Percentiles rank a stretch among this genome's conserved stretches.
These are phyloP conservation scores for Torulaspora indica DNA, from an alignment of 805 yeast genomes.

Conservation along the genomic window DNA sequence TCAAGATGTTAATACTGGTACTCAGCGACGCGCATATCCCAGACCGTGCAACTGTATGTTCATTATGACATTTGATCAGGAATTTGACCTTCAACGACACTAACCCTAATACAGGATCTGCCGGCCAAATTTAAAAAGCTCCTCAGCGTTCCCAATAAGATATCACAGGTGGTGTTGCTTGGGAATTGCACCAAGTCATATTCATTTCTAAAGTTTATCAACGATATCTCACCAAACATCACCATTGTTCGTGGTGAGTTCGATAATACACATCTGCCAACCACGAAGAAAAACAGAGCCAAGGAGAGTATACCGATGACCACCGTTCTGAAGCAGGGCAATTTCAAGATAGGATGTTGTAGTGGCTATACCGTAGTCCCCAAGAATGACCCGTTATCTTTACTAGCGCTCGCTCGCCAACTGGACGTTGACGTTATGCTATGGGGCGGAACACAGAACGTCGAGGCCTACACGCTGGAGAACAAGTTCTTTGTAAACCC, in stretches of 20 bases:
- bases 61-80: not conserved
- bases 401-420: conserved; percentile 78
- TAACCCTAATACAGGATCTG: conserved; percentile 38
- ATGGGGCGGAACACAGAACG: conserved; percentile 91
- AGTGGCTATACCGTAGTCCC: conserved; percentile 85
- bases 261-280: conserved; percentile 46
- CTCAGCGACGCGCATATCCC: conserved; percentile 91
- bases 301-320: conserved; percentile 50
- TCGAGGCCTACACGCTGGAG: conserved; percentile 88
- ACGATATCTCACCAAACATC: conserved; percentile 64
- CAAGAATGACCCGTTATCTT: conserved; percentile 76
- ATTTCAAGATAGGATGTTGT: conserved; percentile 74
- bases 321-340: conserved; percentile 61
- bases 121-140: conserved; percentile 62
- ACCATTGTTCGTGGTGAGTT: conserved; percentile 78
- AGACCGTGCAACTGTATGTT: conserved; percentile 63
- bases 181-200: conserved; percentile 77
- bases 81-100: conserved; percentile 2
- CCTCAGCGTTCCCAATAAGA: conserved; percentile 71
- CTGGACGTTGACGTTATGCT: conserved; percentile 86
- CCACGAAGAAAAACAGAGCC: conserved; percentile 13
- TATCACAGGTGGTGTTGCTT: conserved; percentile 75
- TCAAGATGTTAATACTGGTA: conserved; percentile 59
- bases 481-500: conserved; percentile 94
- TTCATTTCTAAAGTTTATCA: conserved; percentile 58